Evolutionary conservation across 2,329 filamentous ascomycete species (phyloP), one percentile per base, ranked within the genome.

Genomic region (Calonectria crousiana): DNA sequence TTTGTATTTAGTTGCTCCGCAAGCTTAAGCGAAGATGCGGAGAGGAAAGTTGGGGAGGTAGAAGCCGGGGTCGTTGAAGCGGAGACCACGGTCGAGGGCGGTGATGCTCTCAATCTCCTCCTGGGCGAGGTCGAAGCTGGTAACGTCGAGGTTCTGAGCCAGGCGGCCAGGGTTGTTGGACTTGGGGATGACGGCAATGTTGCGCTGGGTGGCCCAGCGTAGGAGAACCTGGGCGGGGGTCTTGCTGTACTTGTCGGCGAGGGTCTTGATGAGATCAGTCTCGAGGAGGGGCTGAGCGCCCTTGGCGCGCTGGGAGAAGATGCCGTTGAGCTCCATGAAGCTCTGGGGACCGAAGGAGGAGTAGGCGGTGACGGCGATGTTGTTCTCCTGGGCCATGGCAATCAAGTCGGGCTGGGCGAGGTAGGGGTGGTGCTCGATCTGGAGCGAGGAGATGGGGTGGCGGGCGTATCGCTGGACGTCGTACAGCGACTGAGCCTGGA

Each of bases 361-460:
- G 87, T 93, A 94, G 30, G 90, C 92, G 4, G 92, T 93, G 44
- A 94, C 86, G 58, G 85, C 85, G 74, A 94, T 91, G 58, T 86
- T 86, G 79, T 91, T 84, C 79, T 88, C 86, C 83, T 91, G 87
- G 69, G 90, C 91, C 78, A 91, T 88, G 70, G 88, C 82, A 73
- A 93, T 82, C 56, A 93, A 86, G 8, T 87, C 85, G 60, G 86
- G 83, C 85, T 93, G 92, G 44, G 89, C 89, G 68, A 93, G 89
- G 86, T 93, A 93, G 6, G 92, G 92, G 85, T 93, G 92, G 84
- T 93, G 91, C 85, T 93, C 92, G 84, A 93, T 91, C 86, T 93
- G 92, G 28, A 93, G 88, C 49, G 90, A 56, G 85, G 89, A 75
- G 88, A 89, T 51, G 83, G 85, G 82, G 89, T 86, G 75, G 68